These are phyloP conservation scores for Leccinum variicolor DNA, from an alignment of 768 basidiomycete genomes.

Conservation along the genomic window DNA sequence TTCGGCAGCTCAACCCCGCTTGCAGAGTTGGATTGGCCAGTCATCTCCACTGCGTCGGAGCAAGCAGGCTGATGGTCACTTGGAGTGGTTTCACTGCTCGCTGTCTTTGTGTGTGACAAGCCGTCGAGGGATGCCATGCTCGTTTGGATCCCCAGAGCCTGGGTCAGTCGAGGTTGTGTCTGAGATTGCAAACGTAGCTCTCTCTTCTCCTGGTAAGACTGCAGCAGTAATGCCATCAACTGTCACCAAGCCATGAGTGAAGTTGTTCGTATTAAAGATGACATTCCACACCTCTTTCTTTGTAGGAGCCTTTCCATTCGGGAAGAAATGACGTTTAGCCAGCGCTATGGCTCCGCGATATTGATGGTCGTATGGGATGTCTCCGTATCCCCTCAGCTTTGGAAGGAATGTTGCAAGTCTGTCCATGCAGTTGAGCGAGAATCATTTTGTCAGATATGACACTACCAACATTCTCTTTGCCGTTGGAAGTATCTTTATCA, in stretches of 20 bases:
- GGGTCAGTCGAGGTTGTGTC: constrained; percentile 1
- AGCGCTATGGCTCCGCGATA: constrained; percentile 28
- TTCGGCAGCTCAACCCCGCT: background rate
- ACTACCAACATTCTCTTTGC: constrained; percentile 22
- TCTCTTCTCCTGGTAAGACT: constrained; percentile 23
- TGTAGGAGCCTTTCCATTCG: constrained; percentile 19
- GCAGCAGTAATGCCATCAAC: constrained; percentile 24
- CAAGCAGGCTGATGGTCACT: background rate
- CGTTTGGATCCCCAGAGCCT: constrained; percentile 22
- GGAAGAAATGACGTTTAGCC: constrained; percentile 28
- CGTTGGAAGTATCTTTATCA: constrained; percentile 23
- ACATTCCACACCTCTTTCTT: constrained; percentile 23
- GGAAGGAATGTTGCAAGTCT: constrained; percentile 28
- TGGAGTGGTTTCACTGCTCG: background rate
- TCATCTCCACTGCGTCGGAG: background rate
- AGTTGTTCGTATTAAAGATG: background rate
- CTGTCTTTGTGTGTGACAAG: background rate
- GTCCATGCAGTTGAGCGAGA: background rate
- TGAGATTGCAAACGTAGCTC: constrained; percentile 6
- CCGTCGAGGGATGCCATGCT: constrained; percentile 5
- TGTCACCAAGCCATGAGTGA: constrained; percentile 5
- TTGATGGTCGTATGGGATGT: constrained; percentile 25
- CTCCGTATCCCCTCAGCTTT: constrained; percentile 27
- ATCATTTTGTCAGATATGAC: background rate
- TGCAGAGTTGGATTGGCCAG: background rate